These are phyloP conservation scores for Euphrasia arctica DNA, from an alignment of 305 asterid species.

Conservation along the genomic window DNA sequence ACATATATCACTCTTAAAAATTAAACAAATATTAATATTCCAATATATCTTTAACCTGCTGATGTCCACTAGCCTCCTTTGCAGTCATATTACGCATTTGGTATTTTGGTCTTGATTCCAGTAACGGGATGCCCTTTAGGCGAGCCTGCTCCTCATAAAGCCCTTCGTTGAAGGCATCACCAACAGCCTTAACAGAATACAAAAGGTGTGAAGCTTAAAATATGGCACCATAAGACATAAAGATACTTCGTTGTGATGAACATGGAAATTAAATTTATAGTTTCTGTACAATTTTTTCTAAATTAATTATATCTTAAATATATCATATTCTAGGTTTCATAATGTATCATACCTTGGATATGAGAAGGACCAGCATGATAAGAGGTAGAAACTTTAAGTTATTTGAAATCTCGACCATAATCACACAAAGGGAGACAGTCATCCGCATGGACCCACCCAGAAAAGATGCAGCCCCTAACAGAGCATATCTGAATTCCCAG, in stretches of 20 bases:
- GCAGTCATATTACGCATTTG: slow-evolving; percentile 93
- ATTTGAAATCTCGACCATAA: slow-evolving; percentile 95
- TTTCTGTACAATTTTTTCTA: background rate
- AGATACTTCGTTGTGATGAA: background rate
- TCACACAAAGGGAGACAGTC: slow-evolving; percentile 98
- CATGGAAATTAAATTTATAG: background rate
- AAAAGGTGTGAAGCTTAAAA: slow-evolving; percentile 16
- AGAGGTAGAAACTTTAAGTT: slow-evolving; percentile 94
- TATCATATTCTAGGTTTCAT: slow-evolving; percentile 11
- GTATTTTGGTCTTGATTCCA: slow-evolving; percentile 95
- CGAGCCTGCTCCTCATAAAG: slow-evolving; percentile 97
- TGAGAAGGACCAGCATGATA: slow-evolving; percentile 97
- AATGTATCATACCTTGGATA: slow-evolving; percentile 65
- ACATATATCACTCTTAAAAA: background rate
- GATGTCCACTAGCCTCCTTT: slow-evolving; percentile 85
- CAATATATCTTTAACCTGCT: slow-evolving; percentile 46
- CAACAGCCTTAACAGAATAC: slow-evolving; percentile 70
- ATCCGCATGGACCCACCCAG: slow-evolving; percentile 99
- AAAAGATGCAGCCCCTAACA: slow-evolving; percentile 95
- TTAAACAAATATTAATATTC: background rate
- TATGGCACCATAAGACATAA: slow-evolving; percentile 10
- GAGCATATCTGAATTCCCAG: slow-evolving; percentile 75
- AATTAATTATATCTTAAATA: background rate
- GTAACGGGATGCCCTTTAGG: slow-evolving; percentile 77
- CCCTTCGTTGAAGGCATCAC: slow-evolving; percentile 99